A percentile compares a stretch with the other conserved stretches of the same genome.
Evolutionary conservation across 805 yeast species (phyloP).

Genomic region (Scheffersomyces ergatensis): DNA sequence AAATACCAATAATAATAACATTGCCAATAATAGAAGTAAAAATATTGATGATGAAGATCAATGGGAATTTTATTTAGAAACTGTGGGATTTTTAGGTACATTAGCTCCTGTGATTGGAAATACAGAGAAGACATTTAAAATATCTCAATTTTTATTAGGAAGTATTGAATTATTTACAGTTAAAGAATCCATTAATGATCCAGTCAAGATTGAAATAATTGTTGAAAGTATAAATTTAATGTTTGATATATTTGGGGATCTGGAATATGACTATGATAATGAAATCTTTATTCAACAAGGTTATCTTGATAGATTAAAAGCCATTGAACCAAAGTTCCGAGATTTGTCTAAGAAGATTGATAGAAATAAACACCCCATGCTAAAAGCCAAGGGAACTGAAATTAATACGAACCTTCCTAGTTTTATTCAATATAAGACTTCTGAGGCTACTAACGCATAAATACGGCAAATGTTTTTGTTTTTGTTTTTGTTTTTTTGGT

Average conservation of each 20-base stretch:
- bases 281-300: constrained; percentile 60
- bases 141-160: constrained; percentile 44
- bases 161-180: constrained; percentile 9
- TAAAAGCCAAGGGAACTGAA: constrained; percentile 67
- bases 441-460: too few species aligned
- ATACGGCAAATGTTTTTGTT: too few species aligned
- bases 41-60: constrained; percentile 11
- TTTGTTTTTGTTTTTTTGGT: too few species aligned
- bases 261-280: constrained; percentile 60
- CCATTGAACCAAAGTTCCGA: constrained; percentile 12
- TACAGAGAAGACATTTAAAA: constrained; percentile 39
- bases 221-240: constrained; percentile 63
- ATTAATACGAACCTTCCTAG: constrained; percentile 64
- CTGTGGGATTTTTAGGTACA: constrained; percentile 52
- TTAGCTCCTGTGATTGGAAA: constrained; percentile 47
- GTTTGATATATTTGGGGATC: constrained; percentile 81
- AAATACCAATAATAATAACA: not conserved
- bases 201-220: constrained; percentile 37
- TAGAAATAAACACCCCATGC: constrained; percentile 49
- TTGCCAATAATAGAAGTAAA: constrained; percentile 4
- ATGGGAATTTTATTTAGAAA: constrained; percentile 40
- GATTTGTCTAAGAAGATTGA: constrained; percentile 21
- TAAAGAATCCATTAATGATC: constrained; percentile 13
- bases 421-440: constrained; percentile 71
- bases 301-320: constrained; percentile 36